phyloP scores from a whole-genome alignment of 371 early-diverging fungal genomes.

The Mucor piriformis region DNA sequence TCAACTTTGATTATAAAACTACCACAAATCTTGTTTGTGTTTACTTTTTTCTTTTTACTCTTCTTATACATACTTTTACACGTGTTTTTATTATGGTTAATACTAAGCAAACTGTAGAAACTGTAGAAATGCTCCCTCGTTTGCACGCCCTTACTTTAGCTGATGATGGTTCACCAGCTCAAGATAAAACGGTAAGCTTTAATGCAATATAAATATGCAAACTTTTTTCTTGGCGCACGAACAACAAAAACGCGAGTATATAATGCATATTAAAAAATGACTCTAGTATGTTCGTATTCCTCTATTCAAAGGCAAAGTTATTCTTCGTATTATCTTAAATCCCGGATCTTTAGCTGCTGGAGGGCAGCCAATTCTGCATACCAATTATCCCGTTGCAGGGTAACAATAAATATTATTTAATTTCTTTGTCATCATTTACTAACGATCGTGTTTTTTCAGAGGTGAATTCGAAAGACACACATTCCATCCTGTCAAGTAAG shows the following conservation, averaged over 20 bases:
- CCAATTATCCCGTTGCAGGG: constrained; percentile 84
- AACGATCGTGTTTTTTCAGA: background rate
- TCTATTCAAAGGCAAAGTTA: constrained; percentile 65
- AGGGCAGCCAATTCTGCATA: constrained; percentile 61
- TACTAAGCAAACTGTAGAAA: constrained; percentile 1
- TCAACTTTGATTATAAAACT: background rate
- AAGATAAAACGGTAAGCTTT: constrained; percentile 55
- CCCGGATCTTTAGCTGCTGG: constrained; percentile 77
- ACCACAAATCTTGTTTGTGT: background rate
- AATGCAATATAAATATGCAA: constrained; percentile 2
- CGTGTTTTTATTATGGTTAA: background rate
- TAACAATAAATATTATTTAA: constrained; percentile 27
- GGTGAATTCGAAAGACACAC: constrained; percentile 40
- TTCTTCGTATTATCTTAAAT: constrained; percentile 80
- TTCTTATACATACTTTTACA: background rate
- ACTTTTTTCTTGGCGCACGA: constrained; percentile 4
- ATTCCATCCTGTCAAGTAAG: constrained; percentile 49
- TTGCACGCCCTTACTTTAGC: constrained; percentile 54
- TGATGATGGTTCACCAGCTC: constrained; percentile 61
- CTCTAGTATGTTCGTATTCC: constrained; percentile 82
- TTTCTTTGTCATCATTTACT: background rate
- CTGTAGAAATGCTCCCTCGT: constrained; percentile 11
- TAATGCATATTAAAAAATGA: background rate
- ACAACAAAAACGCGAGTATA: constrained; percentile 9
- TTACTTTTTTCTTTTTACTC: background rate